Conservation (phyloP, 257 asterid species). For the Cinchona pubescens region DNA sequence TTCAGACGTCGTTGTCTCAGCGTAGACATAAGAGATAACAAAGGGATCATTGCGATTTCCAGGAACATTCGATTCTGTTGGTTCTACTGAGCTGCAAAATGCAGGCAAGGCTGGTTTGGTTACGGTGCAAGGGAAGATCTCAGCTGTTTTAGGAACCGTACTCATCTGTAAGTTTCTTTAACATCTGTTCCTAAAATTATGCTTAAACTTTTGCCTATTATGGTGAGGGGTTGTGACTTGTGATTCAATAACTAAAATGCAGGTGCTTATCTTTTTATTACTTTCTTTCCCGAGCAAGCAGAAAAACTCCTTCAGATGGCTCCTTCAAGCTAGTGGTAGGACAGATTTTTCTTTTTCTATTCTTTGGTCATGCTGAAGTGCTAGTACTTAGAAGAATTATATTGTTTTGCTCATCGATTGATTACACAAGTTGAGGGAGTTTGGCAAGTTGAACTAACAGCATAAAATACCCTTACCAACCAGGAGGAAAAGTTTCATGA, state of each 20-base stretch:
- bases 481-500: background rate
- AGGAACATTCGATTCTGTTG: slow-evolving; percentile 81
- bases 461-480: background rate
- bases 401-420: background rate
- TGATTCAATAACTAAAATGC: slow-evolving; percentile 15
- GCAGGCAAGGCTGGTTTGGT: slow-evolving; percentile 96
- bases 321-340: slow-evolving; percentile 11
- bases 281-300: slow-evolving; percentile 94
- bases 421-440: background rate
- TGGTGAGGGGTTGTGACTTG: slow-evolving; percentile 2
- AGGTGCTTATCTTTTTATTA: slow-evolving; percentile 82
- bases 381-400: background rate
- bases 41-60: slow-evolving; percentile 9
- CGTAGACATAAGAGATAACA: background rate
- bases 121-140: slow-evolving; percentile 80
- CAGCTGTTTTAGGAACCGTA: slow-evolving; percentile 83
- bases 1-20: background rate
- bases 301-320: slow-evolving; percentile 41
- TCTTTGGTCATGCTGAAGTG: background rate
- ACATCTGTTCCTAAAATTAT: background rate
- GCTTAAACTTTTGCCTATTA: background rate
- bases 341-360: background rate
- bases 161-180: slow-evolving; percentile 65
- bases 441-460: background rate
- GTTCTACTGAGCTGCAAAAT: slow-evolving; percentile 82